Evolutionary conservation across 495 filamentous ascomycete genomes (phyloP).

Genomic region (Tuber umbilicatum): DNA sequence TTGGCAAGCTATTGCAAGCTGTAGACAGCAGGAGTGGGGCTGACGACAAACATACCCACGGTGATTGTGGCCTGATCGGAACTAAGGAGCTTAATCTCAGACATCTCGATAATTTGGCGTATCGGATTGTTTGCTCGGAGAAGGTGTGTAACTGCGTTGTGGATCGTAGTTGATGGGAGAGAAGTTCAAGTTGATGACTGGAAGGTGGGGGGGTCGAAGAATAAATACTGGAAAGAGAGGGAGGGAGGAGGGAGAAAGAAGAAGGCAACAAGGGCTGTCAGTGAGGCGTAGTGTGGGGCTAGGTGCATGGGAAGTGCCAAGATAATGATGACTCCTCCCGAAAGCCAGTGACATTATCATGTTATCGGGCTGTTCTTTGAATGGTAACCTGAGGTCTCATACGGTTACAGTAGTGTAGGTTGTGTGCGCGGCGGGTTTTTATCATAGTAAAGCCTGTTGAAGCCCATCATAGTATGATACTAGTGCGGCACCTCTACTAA

Average conservation of each 20-base stretch:
- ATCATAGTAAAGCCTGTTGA: too few species aligned
- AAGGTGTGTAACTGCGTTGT: neutral
- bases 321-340: neutral
- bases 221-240: constrained; percentile 24
- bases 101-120: constrained; percentile 22
- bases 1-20: constrained; percentile 8
- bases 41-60: constrained; percentile 35
- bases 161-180: constrained; percentile 2
- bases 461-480: too few species aligned
- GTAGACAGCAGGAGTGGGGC: constrained; percentile 14
- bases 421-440: too few species aligned
- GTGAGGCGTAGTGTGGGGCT: neutral
- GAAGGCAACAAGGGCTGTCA: constrained; percentile 13
- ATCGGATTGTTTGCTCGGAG: neutral
- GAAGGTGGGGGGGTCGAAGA: constrained; percentile 13
- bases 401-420: too few species aligned
- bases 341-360: neutral
- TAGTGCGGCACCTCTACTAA: too few species aligned
- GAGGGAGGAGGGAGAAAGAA: constrained; percentile 15
- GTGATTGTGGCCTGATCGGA: constrained; percentile 37
- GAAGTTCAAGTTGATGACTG: constrained; percentile 20
- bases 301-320: neutral
- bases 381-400: neutral
- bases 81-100: constrained; percentile 40
- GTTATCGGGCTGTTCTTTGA: neutral